Evolutionary conservation across 1,284 basidiomycete species (phyloP).

Genomic region (Papiliotrema laurentii): DNA sequence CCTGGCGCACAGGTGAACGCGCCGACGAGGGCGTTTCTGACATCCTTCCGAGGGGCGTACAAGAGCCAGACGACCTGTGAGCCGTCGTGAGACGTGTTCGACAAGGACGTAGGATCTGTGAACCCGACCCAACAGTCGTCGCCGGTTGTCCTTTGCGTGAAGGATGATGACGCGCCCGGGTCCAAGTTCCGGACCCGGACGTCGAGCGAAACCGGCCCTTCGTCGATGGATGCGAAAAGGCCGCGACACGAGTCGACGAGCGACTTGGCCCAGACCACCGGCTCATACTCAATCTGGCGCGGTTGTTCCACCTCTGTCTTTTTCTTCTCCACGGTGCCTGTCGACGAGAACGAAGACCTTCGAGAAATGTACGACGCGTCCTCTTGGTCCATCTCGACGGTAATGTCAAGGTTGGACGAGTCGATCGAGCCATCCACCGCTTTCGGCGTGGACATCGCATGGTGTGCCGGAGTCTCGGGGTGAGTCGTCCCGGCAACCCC

Average conservation of each 20-base stretch:
- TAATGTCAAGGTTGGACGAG: neutral
- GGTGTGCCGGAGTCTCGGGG: neutral
- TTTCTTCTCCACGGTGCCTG: constrained; percentile 13
- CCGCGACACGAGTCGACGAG: constrained; percentile 10
- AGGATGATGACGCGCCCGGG: neutral
- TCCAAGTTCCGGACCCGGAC: neutral
- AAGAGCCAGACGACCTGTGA: no score
- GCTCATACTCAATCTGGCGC: constrained; percentile 17
- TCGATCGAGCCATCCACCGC: neutral
- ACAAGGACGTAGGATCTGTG: neutral
- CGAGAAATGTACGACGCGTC: neutral
- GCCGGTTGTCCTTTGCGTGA: neutral
- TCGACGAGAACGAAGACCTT: constrained; percentile 8
- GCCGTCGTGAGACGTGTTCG: neutral
- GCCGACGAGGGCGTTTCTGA: neutral
- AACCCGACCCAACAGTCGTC: neutral
- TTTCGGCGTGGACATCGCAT: neutral
- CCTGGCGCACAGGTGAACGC: neutral
- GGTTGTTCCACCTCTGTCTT: constrained; percentile 8
- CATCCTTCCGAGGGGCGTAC: neutral
- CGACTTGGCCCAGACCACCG: constrained; percentile 26
- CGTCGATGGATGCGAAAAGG: constrained; percentile 11
- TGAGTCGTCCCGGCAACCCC: neutral
- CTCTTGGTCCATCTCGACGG: neutral
- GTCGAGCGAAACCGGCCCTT: neutral